Evolutionary conservation across 257 asterid species (phyloP), one percentile per base, ranked within the genome.

Genomic region (Primulina eburnea): DNA sequence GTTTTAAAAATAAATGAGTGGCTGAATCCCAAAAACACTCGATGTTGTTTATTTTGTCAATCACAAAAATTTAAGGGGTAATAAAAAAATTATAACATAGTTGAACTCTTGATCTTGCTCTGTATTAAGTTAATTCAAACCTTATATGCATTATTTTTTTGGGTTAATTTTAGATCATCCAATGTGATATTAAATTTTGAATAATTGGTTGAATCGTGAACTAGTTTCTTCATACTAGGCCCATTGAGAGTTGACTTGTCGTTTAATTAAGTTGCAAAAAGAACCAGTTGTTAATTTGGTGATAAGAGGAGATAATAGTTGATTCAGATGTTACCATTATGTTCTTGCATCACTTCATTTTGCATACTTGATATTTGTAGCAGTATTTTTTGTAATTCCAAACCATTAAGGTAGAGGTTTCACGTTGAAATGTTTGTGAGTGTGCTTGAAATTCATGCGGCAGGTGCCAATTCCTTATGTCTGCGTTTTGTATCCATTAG

Each of bases 401-500:
- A 26, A 61, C 24, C 6, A 17, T 47, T 20, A 34, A 29, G 4
- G 33, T 32, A 0, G 52, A 73, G 56, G 34, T 73, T 60, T 34
- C 24, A n/a, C 20, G 2, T 40, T 29, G 20, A 30, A 14, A 32
- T 65, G 9, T 34, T 26, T 37, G 60, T 12, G 38, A 29, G 29
- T 20, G 29, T 70, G 69, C 69, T 56, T 57, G 26, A 57, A 26
- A 52, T 32, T 28, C 53, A 53, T 70, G 55, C 62, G 50, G 58
- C 65, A 56, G 62, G 58, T 21, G 24, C 62, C 65, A 33, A 9
- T 43, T 65, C 62, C 79, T 81, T 60, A 79, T 65, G 29, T 58
- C 55, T 72, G 71, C 17, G 17, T 40, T 26, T 43, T 74, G 37
- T 56, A 34, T 73, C 30, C 47, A 71, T 65, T 87, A 94, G 99